Base-by-base conservation (phyloP, 352 stramenopile species). In the Phytophthora podocarpi region DNA sequence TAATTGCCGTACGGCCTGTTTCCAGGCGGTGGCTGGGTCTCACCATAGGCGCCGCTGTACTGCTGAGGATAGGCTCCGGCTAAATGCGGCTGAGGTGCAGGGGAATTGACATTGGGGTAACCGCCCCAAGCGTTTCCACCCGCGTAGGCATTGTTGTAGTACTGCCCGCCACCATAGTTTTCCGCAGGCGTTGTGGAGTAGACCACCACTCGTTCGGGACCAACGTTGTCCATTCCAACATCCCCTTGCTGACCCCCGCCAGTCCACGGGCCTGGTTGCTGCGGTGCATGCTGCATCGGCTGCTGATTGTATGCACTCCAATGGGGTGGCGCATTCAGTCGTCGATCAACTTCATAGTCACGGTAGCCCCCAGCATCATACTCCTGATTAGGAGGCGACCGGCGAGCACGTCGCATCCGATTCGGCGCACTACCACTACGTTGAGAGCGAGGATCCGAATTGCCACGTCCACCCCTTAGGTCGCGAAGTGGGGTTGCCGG, bases 121-220 rank as follows among this genome's bases (percentile, higher is more conserved):
- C 52, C 34, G 24, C 47, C 47, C 67, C 62, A 76, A 21, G 30
- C 35, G 24, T 68, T 72, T 45, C 34, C 61, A 21, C 57, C 57
- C 20, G 37, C 48, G 24, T 58, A 43, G 31, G 21, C 36, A 54
- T 62, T 65, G 40, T 50, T 65, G 57, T 67, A 67, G 53, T 63
- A 59, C 27, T 70, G 68, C 8, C 37, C 64, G n/a, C 48, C 52
- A 47, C 53, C 37, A 27, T 70, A 72, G 12, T n/a, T 34, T 5
- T 20, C 48, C 6, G 24, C 39, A 24, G 50, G 58, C 6, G 59
- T 54, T 20, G 71, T 63, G 5, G 64, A 75, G 32, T 77, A 80
- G 24, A 75, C 72, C 20, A 77, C 72, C 27, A 77, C 59, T 4
- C 72, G 72, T 42, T 80, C 72, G 24, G 71, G 20, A 1, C 42